Evolutionary conservation across 192 early-diverging fungal species (phyloP).

Genomic region (Geranomyces michiganensis): DNA sequence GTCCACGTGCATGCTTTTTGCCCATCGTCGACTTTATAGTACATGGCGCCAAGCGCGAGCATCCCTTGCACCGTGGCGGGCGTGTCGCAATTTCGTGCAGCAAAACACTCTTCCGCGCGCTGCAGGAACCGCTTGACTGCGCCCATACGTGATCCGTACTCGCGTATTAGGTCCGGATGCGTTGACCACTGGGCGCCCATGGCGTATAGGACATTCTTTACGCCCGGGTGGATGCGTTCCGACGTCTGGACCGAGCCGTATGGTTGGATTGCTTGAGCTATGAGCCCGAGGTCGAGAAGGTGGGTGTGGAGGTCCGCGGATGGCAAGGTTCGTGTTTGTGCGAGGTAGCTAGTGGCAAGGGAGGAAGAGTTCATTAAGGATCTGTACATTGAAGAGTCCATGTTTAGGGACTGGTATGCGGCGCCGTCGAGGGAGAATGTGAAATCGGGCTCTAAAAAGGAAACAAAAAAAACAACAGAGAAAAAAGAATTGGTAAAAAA

Average conservation of each 20-base stretch:
- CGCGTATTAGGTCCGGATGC: slow-evolving; percentile 21
- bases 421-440: slow-evolving; percentile 4
- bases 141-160: slow-evolving; percentile 13
- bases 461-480: too few relatives aligned
- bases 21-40: slow-evolving; percentile 20
- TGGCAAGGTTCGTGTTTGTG: neutral
- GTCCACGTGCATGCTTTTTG: slow-evolving; percentile 23
- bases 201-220: slow-evolving; percentile 16
- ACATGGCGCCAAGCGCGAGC: slow-evolving; percentile 17
- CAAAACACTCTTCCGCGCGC: neutral
- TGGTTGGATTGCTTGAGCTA: neutral
- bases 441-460: neutral
- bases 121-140: slow-evolving; percentile 8
- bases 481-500: too few relatives aligned
- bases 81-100: neutral
- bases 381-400: slow-evolving; percentile 4
- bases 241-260: neutral
- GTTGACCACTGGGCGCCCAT: slow-evolving; percentile 17
- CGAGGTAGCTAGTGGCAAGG: neutral
- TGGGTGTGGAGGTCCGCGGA: neutral
- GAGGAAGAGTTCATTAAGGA: neutral
- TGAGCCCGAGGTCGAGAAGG: neutral
- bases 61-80: slow-evolving; percentile 21
- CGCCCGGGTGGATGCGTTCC: slow-evolving; percentile 5
- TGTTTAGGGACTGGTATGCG: slow-evolving; percentile 12